Percentiles rank a stretch among this genome's conserved stretches.
These are phyloP conservation scores for Esteya vermicola DNA, from an alignment of 2,329 filamentous ascomycete species.

Conservation along the genomic window DNA sequence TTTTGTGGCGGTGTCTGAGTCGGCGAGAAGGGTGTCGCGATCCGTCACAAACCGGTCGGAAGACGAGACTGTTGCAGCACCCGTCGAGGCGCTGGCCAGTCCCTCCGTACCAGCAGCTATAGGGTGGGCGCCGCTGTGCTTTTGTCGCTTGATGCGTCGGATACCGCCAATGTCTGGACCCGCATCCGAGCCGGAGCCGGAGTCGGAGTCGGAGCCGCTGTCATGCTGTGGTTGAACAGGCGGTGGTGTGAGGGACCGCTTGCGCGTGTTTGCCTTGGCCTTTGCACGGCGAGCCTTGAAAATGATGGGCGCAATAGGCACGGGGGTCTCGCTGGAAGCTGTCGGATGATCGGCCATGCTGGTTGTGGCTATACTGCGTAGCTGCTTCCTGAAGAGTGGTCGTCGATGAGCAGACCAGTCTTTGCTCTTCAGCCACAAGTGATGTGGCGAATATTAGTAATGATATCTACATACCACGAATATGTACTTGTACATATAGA, in stretches of 20 bases:
- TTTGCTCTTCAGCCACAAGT: too few relatives aligned
- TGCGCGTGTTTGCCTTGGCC: conserved; percentile 62
- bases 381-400: too few relatives aligned
- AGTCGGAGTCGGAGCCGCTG: conserved; percentile 39
- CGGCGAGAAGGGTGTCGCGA: conserved; percentile 45
- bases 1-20: conserved; percentile 83
- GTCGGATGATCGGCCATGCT: conserved; percentile 6
- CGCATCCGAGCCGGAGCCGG: conserved; percentile 45
- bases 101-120: background rate
- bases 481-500: too few relatives aligned
- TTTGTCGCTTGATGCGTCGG: conserved; percentile 68
- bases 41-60: conserved; percentile 31
- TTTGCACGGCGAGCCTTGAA: conserved; percentile 78
- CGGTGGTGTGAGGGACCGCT: conserved; percentile 66
- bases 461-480: too few relatives aligned
- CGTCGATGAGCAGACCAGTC: too few relatives aligned
- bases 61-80: conserved; percentile 8
- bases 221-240: conserved; percentile 33
- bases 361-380: too few relatives aligned
- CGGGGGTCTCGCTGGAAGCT: conserved; percentile 20
- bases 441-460: too few relatives aligned
- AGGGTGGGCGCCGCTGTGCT: conserved; percentile 23
- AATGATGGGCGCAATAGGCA: conserved; percentile 26
- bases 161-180: conserved; percentile 48
- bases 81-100: conserved; percentile 23